Conservation (phyloP, 169 alveolate species). For the Plasmodium billcollinsi region DNA sequence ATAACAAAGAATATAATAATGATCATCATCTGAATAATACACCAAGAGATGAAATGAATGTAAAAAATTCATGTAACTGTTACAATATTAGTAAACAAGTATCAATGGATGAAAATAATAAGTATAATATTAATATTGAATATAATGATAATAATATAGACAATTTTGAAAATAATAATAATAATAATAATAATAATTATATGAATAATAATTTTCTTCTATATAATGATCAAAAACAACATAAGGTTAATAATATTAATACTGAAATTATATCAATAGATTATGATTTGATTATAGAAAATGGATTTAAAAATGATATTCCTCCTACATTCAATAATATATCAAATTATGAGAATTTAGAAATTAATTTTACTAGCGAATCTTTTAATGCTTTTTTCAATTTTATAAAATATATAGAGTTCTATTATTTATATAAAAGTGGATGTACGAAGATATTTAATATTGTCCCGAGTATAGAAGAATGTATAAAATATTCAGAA, state of each 20-base stretch:
- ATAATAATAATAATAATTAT: slow-evolving; percentile 8
- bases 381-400: slow-evolving; percentile 52
- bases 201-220: not conserved
- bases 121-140: not conserved
- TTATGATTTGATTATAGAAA: slow-evolving; percentile 48
- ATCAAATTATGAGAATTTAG: slow-evolving; percentile 16
- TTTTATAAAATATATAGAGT: slow-evolving; percentile 55
- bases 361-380: slow-evolving; percentile 26
- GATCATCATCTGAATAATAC: slow-evolving; percentile 6
- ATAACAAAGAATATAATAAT: slow-evolving; percentile 11
- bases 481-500: slow-evolving; percentile 68
- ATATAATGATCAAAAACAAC: not conserved
- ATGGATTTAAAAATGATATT: slow-evolving; percentile 39
- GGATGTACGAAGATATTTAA: slow-evolving; percentile 63
- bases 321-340: slow-evolving; percentile 61
- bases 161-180: not conserved
- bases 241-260: not conserved
- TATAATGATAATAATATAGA: not conserved
- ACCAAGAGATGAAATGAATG: slow-evolving; percentile 12
- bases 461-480: slow-evolving; percentile 46
- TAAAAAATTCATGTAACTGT: slow-evolving; percentile 13
- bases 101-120: not conserved
- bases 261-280: slow-evolving; percentile 13
- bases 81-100: slow-evolving; percentile 7
- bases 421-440: slow-evolving; percentile 48